Conservation (phyloP, 179 eudicot genomes). For the Kewa caespitosa region DNA sequence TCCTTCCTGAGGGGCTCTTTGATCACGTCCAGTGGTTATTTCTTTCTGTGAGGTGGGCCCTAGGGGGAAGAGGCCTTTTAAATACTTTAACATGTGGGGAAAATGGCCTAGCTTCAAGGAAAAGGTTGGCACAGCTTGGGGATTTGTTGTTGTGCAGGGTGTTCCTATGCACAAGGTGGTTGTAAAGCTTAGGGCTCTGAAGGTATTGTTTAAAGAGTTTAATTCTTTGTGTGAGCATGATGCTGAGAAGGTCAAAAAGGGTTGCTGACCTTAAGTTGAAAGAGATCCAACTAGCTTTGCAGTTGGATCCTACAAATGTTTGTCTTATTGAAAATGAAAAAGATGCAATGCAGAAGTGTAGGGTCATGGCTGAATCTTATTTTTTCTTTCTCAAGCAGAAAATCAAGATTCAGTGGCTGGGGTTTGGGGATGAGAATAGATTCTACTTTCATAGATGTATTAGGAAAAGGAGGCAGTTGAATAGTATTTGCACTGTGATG, state of each 20-base stretch:
- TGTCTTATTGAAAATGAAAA: too few species aligned
- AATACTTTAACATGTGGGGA: background rate
- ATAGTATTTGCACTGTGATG: background rate
- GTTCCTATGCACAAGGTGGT: too few species aligned
- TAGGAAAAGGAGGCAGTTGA: background rate
- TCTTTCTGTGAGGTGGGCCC: background rate
- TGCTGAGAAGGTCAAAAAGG: too few species aligned
- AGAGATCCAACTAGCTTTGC: too few species aligned
- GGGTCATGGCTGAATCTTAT: too few species aligned
- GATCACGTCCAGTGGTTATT: background rate
- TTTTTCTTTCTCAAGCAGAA: background rate
- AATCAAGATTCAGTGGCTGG: background rate
- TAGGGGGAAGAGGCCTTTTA: background rate
- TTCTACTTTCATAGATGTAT: background rate
- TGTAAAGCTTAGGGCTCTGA: too few species aligned
- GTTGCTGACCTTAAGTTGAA: too few species aligned
- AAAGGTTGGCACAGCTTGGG: background rate
- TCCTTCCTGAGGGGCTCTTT: background rate
- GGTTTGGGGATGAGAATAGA: background rate
- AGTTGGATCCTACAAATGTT: too few species aligned
- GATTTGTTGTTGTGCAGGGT: too few species aligned
- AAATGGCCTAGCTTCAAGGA: background rate
- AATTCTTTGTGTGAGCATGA: too few species aligned
- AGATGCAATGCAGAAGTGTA: too few species aligned
- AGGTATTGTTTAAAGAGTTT: too few species aligned